Conservation (phyloP, 2,329 filamentous ascomycete species). For the Trichocomaceae sp. region DNA sequence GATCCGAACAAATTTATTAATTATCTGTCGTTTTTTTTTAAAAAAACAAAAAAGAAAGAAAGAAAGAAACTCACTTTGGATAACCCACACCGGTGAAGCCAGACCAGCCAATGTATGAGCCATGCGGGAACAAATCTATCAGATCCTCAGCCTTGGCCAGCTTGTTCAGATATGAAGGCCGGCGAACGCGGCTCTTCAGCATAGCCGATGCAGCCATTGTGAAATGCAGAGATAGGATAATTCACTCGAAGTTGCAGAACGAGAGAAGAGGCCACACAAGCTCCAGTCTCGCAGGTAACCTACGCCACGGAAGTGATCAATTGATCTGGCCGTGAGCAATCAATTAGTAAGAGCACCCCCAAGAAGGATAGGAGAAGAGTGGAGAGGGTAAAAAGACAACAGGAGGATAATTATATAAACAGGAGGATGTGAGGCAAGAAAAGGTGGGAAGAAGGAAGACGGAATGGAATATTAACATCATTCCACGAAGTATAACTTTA, state of each 20-base stretch:
- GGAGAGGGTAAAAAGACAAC: background rate
- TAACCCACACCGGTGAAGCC: conserved; percentile 88
- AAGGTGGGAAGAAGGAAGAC: too few relatives aligned
- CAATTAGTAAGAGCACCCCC: too few relatives aligned
- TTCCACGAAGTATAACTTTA: background rate
- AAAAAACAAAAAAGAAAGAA: background rate
- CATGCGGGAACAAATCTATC: conserved; percentile 73
- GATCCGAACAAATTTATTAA: background rate
- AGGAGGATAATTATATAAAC: background rate
- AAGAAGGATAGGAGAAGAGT: background rate
- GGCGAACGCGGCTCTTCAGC: conserved; percentile 66
- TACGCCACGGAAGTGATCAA: too few relatives aligned
- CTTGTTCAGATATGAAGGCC: conserved; percentile 73
- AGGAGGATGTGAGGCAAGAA: too few relatives aligned
- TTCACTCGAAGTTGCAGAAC: background rate
- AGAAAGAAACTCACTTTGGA: conserved; percentile 60
- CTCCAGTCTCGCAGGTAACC: background rate
- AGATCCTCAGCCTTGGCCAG: conserved; percentile 72
- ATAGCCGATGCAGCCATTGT: conserved; percentile 59
- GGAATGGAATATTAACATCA: too few relatives aligned
- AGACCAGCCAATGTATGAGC: conserved; percentile 82
- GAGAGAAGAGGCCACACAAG: background rate
- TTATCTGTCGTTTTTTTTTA: too few relatives aligned
- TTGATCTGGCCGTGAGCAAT: too few relatives aligned
- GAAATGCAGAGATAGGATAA: background rate